Percentiles rank a stretch among this genome's conserved stretches.
phyloP scores from a whole-genome alignment of 768 basidiomycete genomes.

The Mrakia hoshinonis region DNA sequence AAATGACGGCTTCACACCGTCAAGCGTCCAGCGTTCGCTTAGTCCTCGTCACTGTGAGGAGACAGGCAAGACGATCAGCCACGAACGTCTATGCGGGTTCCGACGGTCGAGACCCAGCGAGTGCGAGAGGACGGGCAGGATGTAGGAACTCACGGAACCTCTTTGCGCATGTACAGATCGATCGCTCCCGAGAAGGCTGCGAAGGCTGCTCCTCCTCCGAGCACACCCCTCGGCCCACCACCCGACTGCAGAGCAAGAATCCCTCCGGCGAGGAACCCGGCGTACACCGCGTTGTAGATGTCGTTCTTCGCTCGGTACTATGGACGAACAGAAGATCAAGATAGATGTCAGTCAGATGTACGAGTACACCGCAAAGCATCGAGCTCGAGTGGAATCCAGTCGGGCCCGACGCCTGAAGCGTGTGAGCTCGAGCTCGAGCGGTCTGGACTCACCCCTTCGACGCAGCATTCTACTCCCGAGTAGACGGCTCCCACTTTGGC shows the following conservation, averaged over 20 bases:
- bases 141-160: constrained; percentile 23
- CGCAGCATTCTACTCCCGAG: constrained; percentile 89
- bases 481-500: constrained; percentile 89
- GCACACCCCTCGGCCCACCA: constrained; percentile 56
- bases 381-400: too few species aligned
- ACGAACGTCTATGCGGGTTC: neutral
- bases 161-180: constrained; percentile 48
- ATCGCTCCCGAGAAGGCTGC: constrained; percentile 88
- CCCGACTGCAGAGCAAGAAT: constrained; percentile 80
- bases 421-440: neutral
- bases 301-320: constrained; percentile 96
- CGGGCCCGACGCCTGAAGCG: too few species aligned
- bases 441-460: constrained; percentile 68
- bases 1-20: too few species aligned
- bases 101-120: neutral
- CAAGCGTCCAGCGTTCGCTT: neutral
- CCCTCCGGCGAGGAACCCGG: constrained; percentile 81
- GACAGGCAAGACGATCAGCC: neutral
- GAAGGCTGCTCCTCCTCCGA: constrained; percentile 85
- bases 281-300: constrained; percentile 77
- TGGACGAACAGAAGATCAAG: neutral
- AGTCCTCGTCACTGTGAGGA: constrained; percentile 21
- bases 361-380: too few species aligned
- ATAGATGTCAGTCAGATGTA: neutral
- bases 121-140: neutral